A percentile compares a stretch with the other conserved stretches of the same genome.
phyloP scores from a whole-genome alignment of 2,329 filamentous ascomycete genomes.

The Colletotrichum musicola region DNA sequence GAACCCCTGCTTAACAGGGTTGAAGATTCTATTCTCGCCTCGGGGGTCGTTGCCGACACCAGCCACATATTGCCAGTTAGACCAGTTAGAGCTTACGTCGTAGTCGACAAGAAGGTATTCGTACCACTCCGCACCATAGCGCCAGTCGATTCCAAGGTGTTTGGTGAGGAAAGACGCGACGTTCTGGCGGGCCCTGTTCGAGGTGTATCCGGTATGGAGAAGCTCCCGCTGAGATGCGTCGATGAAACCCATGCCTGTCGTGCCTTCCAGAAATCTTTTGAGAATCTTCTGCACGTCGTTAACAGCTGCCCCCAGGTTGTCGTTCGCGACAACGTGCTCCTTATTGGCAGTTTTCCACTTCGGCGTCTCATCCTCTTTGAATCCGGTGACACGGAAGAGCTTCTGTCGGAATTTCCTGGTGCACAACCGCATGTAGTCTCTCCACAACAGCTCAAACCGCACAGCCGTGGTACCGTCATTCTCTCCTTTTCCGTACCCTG shows the following conservation, averaged over 20 bases:
- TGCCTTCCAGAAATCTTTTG: conserved; percentile 72
- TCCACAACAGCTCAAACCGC: conserved; percentile 81
- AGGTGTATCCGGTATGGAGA: conserved; percentile 81
- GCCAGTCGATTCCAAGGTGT: conserved; percentile 82
- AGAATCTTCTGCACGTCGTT: conserved; percentile 63
- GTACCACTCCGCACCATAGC: conserved; percentile 86
- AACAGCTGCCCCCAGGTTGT: conserved; percentile 20
- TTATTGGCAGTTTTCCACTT: conserved; percentile 63
- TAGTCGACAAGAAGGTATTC: conserved; percentile 82
- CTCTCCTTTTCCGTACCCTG: conserved; percentile 77
- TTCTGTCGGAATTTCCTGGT: conserved; percentile 75
- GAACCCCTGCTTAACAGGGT: conserved; percentile 83
- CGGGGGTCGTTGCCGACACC: conserved; percentile 85
- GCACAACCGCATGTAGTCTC: conserved; percentile 85
- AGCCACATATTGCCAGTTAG: conserved; percentile 85
- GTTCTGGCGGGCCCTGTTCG: conserved; percentile 81
- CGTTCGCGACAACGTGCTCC: conserved; percentile 54
- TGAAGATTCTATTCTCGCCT: conserved; percentile 80
- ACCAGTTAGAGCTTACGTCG: conserved; percentile 82
- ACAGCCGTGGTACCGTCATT: conserved; percentile 78
- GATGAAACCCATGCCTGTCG: conserved; percentile 81
- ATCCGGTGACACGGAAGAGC: conserved; percentile 76
- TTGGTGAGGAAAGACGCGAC: conserved; percentile 81
- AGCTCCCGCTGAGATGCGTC: conserved; percentile 83
- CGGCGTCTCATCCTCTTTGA: conserved; percentile 61